phyloP scores from a whole-genome alignment of 1,139 yeast genomes.

The Candida freyschussii region DNA sequence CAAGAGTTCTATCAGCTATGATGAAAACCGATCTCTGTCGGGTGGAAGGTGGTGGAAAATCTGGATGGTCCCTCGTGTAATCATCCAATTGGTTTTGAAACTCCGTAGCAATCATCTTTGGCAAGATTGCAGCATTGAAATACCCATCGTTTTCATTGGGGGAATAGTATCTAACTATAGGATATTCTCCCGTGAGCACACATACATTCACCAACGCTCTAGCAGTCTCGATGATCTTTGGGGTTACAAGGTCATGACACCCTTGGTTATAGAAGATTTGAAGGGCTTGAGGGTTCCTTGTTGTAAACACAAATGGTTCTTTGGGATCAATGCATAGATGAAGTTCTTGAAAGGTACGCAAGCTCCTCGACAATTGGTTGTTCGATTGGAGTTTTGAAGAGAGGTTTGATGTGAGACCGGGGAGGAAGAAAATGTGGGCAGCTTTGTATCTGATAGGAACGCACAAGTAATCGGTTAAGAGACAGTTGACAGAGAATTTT shows the following conservation, averaged over 20 bases:
- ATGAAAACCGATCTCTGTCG: conserved; percentile 71
- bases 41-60: conserved; percentile 51
- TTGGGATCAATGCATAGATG: conserved; percentile 41
- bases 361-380: conserved; percentile 27
- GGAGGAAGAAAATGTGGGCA: conserved; percentile 53
- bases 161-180: conserved; percentile 69
- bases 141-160: conserved; percentile 40
- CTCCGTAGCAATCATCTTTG: conserved; percentile 67
- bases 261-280: conserved; percentile 68
- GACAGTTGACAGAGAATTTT: conserved; percentile 49
- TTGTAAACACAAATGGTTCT: conserved; percentile 44
- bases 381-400: conserved; percentile 27
- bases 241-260: conserved; percentile 57
- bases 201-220: conserved; percentile 59
- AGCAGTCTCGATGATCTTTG: conserved; percentile 58
- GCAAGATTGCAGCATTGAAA: conserved; percentile 55
- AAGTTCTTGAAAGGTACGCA: conserved; percentile 31
- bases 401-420: conserved; percentile 38
- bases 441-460: conserved; percentile 51
- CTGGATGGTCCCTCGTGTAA: conserved; percentile 63
- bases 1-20: conserved; percentile 79
- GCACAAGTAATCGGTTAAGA: conserved; percentile 52
- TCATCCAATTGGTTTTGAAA: conserved; percentile 70
- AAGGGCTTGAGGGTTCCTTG: conserved; percentile 44
- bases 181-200: conserved; percentile 81